Base-by-base conservation (phyloP, 2,329 filamentous ascomycete genomes). In the Capronia epimyces region DNA sequence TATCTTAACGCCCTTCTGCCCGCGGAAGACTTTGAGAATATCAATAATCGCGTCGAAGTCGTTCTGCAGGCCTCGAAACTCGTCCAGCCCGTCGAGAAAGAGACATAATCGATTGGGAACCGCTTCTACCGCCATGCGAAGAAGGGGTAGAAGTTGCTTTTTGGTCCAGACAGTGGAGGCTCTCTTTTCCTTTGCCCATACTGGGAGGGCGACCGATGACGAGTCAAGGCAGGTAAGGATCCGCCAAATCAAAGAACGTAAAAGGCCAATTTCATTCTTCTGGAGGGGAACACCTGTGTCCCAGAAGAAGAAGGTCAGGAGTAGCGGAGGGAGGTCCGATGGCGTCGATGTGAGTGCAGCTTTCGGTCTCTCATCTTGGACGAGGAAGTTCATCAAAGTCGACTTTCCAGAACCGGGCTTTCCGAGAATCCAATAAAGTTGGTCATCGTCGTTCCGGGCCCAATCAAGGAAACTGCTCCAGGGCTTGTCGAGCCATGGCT, bases 341-440 rank as follows among this genome's bases (percentile, higher is more conserved):
- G 36, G 18, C 24, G 20, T 13, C 7, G 2, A 13, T 18, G 8
- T 6, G 8, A 46, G 36, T 13, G 44, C 44, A 15, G 22, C 21
- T 40, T 36, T 36, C 10, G 44, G 39, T 13, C 44, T 21, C 13
- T 8, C n/a, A 31, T 48, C 25, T 16, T 32, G 39, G 12, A 42
- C 36, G n/a, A 49, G 20, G 29, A 49, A 49, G n/a, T 49, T 49
- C 40, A 49, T 49, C 40, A 43, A 39, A 8, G 46, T 49, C 13
- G 46, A 49, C 32, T 49, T 49, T 16, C 46, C 46, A 9, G 27
- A 37, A 21, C 46, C 46, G 1, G 40, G 40, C 20, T 49, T 49
- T 3, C 46, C 46, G 1, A 29, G n/a, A 8, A 49, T 27, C 36
- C 37, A 48, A 15, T 42, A 48, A 2, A 42, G 10, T 2, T 16